phyloP scores from a whole-genome alignment of 805 yeast genomes.

The Saturnispora bothae region DNA sequence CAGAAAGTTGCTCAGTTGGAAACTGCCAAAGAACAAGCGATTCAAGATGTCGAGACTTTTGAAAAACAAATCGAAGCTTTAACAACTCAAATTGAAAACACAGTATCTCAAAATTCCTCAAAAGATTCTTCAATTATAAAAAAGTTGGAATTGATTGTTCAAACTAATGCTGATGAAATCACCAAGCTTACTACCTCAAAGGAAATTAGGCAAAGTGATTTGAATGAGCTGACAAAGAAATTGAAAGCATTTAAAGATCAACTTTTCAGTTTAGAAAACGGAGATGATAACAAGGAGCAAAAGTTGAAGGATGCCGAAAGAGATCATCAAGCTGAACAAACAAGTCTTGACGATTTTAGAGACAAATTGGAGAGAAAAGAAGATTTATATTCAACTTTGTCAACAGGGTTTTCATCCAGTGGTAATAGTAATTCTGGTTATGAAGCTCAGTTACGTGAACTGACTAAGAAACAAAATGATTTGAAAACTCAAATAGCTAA shows the following conservation, averaged over 20 bases:
- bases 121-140: constrained; percentile 51
- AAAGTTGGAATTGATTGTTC: constrained; percentile 49
- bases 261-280: constrained; percentile 14
- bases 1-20: not conserved
- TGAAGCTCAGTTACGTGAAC: constrained; percentile 54
- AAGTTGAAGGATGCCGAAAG: constrained; percentile 32
- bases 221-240: constrained; percentile 26
- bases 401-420: constrained; percentile 82
- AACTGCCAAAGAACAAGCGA: not conserved
- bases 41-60: constrained; percentile 21
- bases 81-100: constrained; percentile 33
- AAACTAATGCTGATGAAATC: constrained; percentile 45
- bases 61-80: constrained; percentile 34
- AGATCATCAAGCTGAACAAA: constrained; percentile 36
- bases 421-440: constrained; percentile 76
- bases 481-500: constrained; percentile 49
- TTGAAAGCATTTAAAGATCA: constrained; percentile 7
- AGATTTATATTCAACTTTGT: constrained; percentile 68
- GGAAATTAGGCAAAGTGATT: constrained; percentile 30
- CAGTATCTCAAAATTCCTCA: constrained; percentile 49
- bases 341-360: constrained; percentile 35
- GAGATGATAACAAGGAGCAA: constrained; percentile 13
- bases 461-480: constrained; percentile 44
- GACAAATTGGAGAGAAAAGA: constrained; percentile 48
- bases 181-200: constrained; percentile 59